Conservation (phyloP, 2,329 filamentous ascomycete genomes). For the Sporothrix globosa region DNA sequence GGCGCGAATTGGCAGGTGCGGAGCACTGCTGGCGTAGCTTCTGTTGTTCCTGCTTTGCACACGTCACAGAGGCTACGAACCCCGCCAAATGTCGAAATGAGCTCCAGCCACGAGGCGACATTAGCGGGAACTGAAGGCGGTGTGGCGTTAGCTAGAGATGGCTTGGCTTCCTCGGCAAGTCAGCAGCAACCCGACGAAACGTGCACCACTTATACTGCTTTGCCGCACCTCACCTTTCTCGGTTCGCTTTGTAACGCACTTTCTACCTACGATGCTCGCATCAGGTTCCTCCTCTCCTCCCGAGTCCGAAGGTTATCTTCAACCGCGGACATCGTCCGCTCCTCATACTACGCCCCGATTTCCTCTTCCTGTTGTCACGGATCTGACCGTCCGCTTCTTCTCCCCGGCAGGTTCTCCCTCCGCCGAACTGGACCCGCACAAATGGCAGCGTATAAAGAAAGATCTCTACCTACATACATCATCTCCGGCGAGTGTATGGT, state of each 20-base stretch:
- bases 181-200: no score
- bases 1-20: slow-evolving; percentile 9
- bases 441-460: not conserved
- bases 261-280: no score
- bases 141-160: not conserved
- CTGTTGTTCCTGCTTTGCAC: not conserved
- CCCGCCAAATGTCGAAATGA: slow-evolving; percentile 11
- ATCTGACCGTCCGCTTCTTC: not conserved
- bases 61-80: not conserved
- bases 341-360: no score
- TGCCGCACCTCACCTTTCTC: no score
- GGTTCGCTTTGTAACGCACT: no score
- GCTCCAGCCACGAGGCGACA: slow-evolving; percentile 4
- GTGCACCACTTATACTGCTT: no score
- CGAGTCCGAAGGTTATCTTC: no score
- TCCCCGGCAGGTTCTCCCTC: not conserved
- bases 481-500: not conserved
- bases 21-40: not conserved
- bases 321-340: no score
- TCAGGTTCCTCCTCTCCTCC: no score
- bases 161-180: no score
- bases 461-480: slow-evolving; percentile 3
- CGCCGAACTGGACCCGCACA: not conserved
- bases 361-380: not conserved
- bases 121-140: not conserved